Evolutionary conservation across 805 yeast species (phyloP), one percentile per base, ranked within the genome.

Genomic region (Metschnikowia matae): DNA sequence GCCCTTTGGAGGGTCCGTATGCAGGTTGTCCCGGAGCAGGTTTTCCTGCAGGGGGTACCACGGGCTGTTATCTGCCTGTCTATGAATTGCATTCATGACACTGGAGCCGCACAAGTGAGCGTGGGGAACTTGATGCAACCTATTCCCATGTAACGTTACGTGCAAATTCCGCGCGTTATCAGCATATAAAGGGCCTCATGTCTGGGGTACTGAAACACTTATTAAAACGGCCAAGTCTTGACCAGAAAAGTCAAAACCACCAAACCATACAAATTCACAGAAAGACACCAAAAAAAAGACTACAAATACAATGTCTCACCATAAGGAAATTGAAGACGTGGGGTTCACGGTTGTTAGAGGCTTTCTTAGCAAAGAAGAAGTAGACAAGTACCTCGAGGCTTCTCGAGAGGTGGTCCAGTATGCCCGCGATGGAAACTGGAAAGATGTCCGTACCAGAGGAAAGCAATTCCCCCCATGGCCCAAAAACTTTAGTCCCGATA

Each of bases 381-480:
- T 78, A 34, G 65, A 56, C 32, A 51, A 53, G 32, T 75, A 73
- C 59, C 54, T 54, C 40, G 53, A 52, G n/a, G 74, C 77, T 0
- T 64, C 80, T 3, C 66, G 71, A 40, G 52, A 56, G 13, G 62
- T 75, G 32, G 71, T 76, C 15, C 63, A 70, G 37, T 55, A 64
- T 31, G 80, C 80, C 15, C 62, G 82, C 40, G 68, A 62, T 3
- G 82, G 82, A 3, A 63, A 72, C 17, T 78, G 81, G 82, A 66
- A 73, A 14, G 65, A 70, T 44, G 79, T 77, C 14, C 67, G 82
- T 53, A 75, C 80, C 3, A 61, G 74, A 42, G 81, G 81, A 6
- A 78, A 78, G 53, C 82, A 78, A 56, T 78, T 78, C 55, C 82
- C 82, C 6, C 82, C 82, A n/a, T 78, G 82, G 82, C 80, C 81